phyloP scores from a whole-genome alignment of 2,329 filamentous ascomycete species.

The Ceratocystis albifundus region DNA sequence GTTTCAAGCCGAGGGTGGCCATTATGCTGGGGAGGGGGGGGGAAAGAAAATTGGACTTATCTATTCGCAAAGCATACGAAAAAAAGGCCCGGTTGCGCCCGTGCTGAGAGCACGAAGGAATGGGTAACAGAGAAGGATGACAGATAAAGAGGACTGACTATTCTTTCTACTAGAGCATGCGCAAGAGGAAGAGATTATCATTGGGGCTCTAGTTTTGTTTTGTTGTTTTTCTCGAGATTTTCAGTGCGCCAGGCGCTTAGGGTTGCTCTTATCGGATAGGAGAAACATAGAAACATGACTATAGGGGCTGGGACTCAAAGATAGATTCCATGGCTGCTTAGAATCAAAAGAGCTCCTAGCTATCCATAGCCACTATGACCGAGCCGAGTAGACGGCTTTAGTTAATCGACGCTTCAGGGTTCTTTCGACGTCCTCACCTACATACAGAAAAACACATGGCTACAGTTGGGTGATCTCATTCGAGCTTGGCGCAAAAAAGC shows the following conservation, averaged over 20 bases:
- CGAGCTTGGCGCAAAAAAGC: constrained; percentile 4
- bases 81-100: constrained; percentile 11
- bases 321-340: not conserved
- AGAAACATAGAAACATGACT: not conserved
- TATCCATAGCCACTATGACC: too few relatives aligned
- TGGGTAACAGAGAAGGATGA: constrained; percentile 3
- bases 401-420: not conserved
- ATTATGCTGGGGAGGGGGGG: not conserved
- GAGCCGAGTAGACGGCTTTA: too few relatives aligned
- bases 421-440: not conserved
- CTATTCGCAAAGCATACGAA: not conserved
- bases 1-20: not conserved
- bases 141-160: constrained; percentile 10
- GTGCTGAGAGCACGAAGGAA: not conserved
- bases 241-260: not conserved
- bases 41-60: not conserved
- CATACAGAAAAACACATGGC: not conserved
- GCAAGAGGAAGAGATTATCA: not conserved
- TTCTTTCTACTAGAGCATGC: constrained; percentile 1
- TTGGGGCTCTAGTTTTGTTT: not conserved
- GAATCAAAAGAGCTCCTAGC: too few relatives aligned
- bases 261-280: not conserved
- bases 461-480: not conserved
- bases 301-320: not conserved
- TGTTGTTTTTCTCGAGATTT: not conserved